phyloP scores from a whole-genome alignment of 176 grass and related monocot genomes.

The Alloteropsis semialata region DNA sequence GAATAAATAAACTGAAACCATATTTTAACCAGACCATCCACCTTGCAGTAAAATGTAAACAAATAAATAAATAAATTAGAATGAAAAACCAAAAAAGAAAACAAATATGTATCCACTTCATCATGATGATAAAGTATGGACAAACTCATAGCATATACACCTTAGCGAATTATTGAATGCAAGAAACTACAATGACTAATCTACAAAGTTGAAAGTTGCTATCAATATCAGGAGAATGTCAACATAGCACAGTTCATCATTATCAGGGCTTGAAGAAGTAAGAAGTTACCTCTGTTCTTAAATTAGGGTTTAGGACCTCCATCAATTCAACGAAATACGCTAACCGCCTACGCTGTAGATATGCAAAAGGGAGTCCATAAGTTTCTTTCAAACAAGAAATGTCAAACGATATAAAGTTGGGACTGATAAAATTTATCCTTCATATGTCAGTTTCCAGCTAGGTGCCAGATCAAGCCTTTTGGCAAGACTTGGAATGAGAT shows the following conservation, averaged over 20 bases:
- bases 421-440: slow-evolving; percentile 8
- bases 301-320: slow-evolving; percentile 78
- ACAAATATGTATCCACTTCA: not conserved
- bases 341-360: slow-evolving; percentile 72
- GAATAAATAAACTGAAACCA: not conserved
- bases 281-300: slow-evolving; percentile 60
- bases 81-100: slow-evolving; percentile 4
- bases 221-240: slow-evolving; percentile 4
- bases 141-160: not conserved
- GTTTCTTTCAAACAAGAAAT: slow-evolving; percentile 3
- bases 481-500: slow-evolving; percentile 25
- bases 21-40: slow-evolving; percentile 7
- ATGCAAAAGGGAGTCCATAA: slow-evolving; percentile 32
- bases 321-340: slow-evolving; percentile 90
- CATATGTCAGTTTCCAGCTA: not conserved
- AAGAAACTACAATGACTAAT: slow-evolving; percentile 10
- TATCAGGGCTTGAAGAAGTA: slow-evolving; percentile 16
- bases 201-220: not conserved
- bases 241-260: slow-evolving; percentile 20
- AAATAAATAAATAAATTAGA: not conserved
- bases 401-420: not conserved
- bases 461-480: slow-evolving; percentile 12
- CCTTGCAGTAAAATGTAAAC: slow-evolving; percentile 3
- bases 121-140: not conserved
- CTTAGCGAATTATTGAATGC: not conserved